Base-by-base conservation (phyloP, 164 flowering plant species). In the Annona squamosa region DNA sequence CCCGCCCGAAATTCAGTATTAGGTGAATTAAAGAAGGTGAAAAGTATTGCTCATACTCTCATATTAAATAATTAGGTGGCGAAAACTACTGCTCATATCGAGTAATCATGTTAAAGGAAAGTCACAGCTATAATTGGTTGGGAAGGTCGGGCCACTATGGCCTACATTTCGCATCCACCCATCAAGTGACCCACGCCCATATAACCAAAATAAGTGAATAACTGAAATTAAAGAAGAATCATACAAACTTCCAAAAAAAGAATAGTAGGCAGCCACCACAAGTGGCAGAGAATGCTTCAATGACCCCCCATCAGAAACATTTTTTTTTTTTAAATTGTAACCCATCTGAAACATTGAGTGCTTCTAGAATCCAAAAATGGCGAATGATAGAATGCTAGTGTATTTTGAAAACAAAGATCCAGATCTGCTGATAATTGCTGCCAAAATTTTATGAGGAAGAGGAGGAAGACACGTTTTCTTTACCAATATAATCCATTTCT, bases 401-500 rank as follows among this genome's bases (percentile, higher is more conserved):
- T 52, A 7, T 52, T 52, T 52, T 12, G 3, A 43, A 18, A 67
- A 68, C 57, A 10, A 10, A 1, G 45, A 62, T n/a, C 63, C 3
- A 66, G n/a, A 42, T 9, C 65, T 48, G 70, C 0, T 13, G 69
- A 72, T 73, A 48, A 18, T 18, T 3, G 62, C 62, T n/a, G 7
- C 12, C 26, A 43, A 70, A 41, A 9, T 12, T 13, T 16, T 5
- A 13, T n/a, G 72, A 2, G 65, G 13, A 26, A 26, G 37, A 26
- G 37, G 37, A 26, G 37, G 37, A 26, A 26, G 37, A 48, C 52
- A 68, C 42, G 46, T 70, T 66, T 41, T 3, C 71, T 69, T 26
- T 69, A 93, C 98, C 98, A 71, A 85, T 78, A 80, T 91, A 91
- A 46, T 93, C 95, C 98, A 93, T 90, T 56, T 83, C 84, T 77